These are phyloP conservation scores for Coriolopsis trogii DNA, from an alignment of 1,284 basidiomycete species.

Conservation along the genomic window DNA sequence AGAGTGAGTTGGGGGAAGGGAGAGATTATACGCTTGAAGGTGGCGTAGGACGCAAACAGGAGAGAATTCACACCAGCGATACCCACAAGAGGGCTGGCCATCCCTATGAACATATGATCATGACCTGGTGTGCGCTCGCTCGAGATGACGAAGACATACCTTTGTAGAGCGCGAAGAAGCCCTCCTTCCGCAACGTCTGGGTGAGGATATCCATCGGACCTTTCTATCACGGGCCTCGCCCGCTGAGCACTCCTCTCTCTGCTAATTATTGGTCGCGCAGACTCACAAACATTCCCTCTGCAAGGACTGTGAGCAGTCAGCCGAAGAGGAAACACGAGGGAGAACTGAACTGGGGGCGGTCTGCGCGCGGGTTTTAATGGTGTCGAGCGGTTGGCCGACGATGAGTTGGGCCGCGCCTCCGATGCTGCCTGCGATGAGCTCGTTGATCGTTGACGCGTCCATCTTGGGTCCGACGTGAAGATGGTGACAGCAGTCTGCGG, in stretches of 20 bases:
- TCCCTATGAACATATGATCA: no score
- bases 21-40: conserved; percentile 82
- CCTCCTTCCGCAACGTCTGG: conserved; percentile 86
- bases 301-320: conserved; percentile 33
- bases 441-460: conserved; percentile 59
- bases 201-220: conserved; percentile 89
- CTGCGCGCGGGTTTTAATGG: conserved; percentile 83
- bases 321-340: not conserved
- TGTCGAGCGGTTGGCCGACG: conserved; percentile 87
- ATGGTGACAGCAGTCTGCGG: no score
- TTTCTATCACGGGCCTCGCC: conserved; percentile 61
- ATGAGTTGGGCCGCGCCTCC: conserved; percentile 83
- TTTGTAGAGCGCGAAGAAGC: conserved; percentile 91
- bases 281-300: conserved; percentile 84
- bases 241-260: not conserved
- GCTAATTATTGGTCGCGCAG: not conserved
- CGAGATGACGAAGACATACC: no score
- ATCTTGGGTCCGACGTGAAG: no score
- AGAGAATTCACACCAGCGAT: conserved; percentile 96
- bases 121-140: no score
- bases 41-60: conserved; percentile 88
- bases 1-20: conserved; percentile 86
- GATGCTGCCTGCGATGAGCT: conserved; percentile 77
- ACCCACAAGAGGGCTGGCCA: conserved; percentile 91
- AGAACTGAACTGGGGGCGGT: conserved; percentile 67